Conservation (phyloP, 1,139 yeast genomes). For the Zygosaccharomyces sapae region DNA sequence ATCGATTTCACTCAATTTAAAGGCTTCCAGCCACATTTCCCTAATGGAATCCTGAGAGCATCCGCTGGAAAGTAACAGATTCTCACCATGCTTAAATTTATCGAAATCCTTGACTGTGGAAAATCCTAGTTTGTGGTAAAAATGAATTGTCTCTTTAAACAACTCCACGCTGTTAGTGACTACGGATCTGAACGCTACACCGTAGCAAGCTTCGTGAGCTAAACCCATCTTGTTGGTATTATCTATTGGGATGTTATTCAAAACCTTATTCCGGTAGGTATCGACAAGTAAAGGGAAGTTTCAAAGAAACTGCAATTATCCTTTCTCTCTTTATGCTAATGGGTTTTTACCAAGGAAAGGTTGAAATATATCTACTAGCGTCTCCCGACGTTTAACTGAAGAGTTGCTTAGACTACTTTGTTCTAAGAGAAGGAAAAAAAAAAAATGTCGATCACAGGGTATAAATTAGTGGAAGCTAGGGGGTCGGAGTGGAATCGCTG, state of each 20-base stretch:
- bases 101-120: constrained; percentile 51
- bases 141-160: constrained; percentile 47
- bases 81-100: constrained; percentile 37
- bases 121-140: constrained; percentile 58
- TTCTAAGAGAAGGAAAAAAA: not conserved
- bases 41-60: constrained; percentile 59
- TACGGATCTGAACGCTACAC: constrained; percentile 54
- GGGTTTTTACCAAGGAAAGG: constrained; percentile 5
- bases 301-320: not conserved
- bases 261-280: not conserved
- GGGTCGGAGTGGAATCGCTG: constrained; percentile 3
- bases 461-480: constrained; percentile 5
- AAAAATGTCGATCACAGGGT: constrained; percentile 5
- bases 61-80: constrained; percentile 42
- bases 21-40: constrained; percentile 69
- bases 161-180: constrained; percentile 49
- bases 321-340: constrained; percentile 3
- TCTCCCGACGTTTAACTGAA: constrained; percentile 6
- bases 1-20: constrained; percentile 54
- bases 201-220: constrained; percentile 33
- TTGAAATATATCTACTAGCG: not conserved
- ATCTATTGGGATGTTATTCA: not conserved
- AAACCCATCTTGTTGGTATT: constrained; percentile 15
- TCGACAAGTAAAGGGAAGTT: not conserved
- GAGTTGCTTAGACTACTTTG: constrained; percentile 2